Base-by-base conservation (phyloP, 208 protist species). In the Cochliopodium minus region DNA sequence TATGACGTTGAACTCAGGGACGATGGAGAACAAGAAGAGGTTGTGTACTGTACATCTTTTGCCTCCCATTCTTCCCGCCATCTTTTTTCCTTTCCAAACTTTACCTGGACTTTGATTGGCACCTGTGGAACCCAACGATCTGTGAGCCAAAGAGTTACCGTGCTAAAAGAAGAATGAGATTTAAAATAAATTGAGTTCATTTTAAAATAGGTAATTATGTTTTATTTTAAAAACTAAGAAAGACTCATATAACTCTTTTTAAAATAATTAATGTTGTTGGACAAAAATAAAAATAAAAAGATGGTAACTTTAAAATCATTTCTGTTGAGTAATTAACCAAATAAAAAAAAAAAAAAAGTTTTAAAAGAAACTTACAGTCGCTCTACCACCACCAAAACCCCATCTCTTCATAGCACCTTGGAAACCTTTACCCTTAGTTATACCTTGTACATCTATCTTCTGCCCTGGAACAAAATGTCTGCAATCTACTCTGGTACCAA, bases 401-500 rank as follows among this genome's bases (percentile, higher is more conserved):
- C 85, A 81, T 47, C 81, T 82, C 46, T 87, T 88, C 70, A 91
- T 79, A 38, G 87, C 82, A 34, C 85, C 85, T 30, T 83, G 71
- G 55, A 78, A 91, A 20, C 85, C 83, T 61, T 88, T 87, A 68
- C 89, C 85, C 7, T 81, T 88, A 66, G 83, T 88, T 54, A 84
- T 78, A 56, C 85, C 87, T 13, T 74, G 76, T 32, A 87, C 83
- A 59, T 69, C 86, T 2, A 88, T 78, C 7, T 29, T 33, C 64
- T 91, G 85, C 1, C 85, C 85, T 1, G 81, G 79, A 46, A 86
- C 85, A 68, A 88, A 91, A 67, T 91, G 85, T 0, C 85, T 78
- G 30, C 87, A 82, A 62, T 89, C 81, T 6, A 91, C 62, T 64
- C 85, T 83, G 10, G 83, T 89, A 23, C 85, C 85, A 9, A 91